Conservation (phyloP, 306 rosid genomes). For the Gynostemma pentaphyllum region DNA sequence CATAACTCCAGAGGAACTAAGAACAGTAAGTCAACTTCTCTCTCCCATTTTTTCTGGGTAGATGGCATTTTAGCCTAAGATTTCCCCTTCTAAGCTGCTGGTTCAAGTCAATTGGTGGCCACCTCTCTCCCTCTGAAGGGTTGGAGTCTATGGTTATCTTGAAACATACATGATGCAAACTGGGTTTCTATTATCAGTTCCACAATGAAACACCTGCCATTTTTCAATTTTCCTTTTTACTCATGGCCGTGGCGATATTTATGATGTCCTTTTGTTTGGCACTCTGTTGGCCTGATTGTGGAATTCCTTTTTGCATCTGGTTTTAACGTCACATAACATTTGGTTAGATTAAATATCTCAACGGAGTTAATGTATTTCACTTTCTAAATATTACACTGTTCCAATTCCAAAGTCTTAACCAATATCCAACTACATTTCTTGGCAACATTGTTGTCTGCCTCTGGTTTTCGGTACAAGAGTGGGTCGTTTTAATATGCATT, state of each 20-base stretch:
- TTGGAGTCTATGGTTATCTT: background rate
- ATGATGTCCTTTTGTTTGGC: background rate
- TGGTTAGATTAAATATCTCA: background rate
- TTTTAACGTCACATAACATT: background rate
- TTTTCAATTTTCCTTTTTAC: too few relatives aligned
- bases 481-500: background rate
- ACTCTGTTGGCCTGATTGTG: too few relatives aligned
- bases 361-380: background rate
- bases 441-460: background rate
- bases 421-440: too few relatives aligned
- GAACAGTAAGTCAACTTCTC: constrained; percentile 51
- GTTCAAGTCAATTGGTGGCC: background rate
- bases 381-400: background rate
- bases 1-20: constrained; percentile 90
- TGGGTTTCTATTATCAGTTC: too few relatives aligned
- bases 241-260: too few relatives aligned
- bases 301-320: background rate
- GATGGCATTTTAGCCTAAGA: background rate
- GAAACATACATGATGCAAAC: background rate
- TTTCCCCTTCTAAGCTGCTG: background rate
- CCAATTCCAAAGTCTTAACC: background rate
- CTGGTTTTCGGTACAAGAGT: background rate
- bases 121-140: background rate
- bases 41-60: background rate
- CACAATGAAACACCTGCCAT: too few relatives aligned